Base-by-base conservation (phyloP, 345 rosid species). In the Hibiscus trionum region DNA sequence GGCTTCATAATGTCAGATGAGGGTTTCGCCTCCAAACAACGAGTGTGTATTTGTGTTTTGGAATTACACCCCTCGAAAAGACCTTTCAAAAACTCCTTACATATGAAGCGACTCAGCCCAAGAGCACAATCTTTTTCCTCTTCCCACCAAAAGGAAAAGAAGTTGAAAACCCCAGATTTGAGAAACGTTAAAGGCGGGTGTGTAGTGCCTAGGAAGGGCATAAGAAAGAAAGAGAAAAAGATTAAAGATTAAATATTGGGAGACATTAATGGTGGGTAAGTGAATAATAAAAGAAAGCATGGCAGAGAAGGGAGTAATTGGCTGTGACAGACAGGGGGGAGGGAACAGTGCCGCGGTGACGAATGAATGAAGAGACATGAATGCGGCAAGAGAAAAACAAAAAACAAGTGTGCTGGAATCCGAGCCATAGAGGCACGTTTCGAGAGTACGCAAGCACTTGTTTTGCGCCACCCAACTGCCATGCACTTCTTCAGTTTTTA, bases 241-340 rank as follows among this genome's bases (percentile, higher is more conserved):
- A 21, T 21, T 0, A 21, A 21, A 21, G 2, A 5, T 15, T n/a
- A 47, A 61, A 8, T 56, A 57, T 21, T n/a, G 2, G 7, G 5
- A 17, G 21, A 3, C 4, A 61, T 66, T 16, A 68, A 71, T 35
- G 77, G 73, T 9, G 73, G 76, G 74, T 61, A 69, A 77, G 78
- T 57, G 84, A 75, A 70, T 65, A 73, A 81, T 81, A 79, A 84
- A 79, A 69, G 76, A 79, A 69, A 56, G 71, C 87, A 78, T 73
- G 39, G 2, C 57, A 66, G 76, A 72, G 47, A 12, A 29, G n/a
- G 56, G 46, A 76, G 73, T 71, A 71, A 78, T 52, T 73, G 73
- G 46, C 12, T n/a, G 11, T 61, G 31, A 46, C 59, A 46, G 9
- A 35, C 9, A 4, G 8, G 8, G 14, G 8, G 31, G 31, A 17